Evolutionary conservation across 2,329 filamentous ascomycete species (phyloP).

Genomic region (Cytospora schulzeri): DNA sequence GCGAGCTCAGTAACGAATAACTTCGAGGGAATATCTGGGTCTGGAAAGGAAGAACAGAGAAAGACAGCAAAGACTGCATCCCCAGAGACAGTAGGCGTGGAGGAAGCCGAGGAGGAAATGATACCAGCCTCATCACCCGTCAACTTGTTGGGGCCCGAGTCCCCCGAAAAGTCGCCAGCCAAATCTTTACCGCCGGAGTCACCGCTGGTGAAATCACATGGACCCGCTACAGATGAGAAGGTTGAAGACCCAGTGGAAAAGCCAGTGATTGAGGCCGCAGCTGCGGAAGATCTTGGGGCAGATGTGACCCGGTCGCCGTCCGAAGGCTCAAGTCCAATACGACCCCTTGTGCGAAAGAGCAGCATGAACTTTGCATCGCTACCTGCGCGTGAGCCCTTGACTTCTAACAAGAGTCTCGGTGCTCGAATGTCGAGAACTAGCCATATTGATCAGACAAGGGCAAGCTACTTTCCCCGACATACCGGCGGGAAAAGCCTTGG

Average conservation of each 20-base stretch:
- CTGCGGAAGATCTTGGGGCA: conserved; percentile 35
- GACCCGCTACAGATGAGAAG: conserved; percentile 3
- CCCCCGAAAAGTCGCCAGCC: conserved; percentile 20
- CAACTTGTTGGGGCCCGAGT: conserved; percentile 16
- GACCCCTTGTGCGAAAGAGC: conserved; percentile 83
- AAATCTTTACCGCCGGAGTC: conserved; percentile 24
- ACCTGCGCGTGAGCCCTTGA: conserved; percentile 85
- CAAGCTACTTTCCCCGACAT: conserved; percentile 72
- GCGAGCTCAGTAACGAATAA: conserved; percentile 37
- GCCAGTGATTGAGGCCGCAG: conserved; percentile 25
- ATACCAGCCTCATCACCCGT: conserved; percentile 30
- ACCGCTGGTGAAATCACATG: neutral
- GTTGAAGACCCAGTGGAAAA: conserved; percentile 27
- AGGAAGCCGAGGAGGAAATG: conserved; percentile 13
- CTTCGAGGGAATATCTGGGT: conserved; percentile 44
- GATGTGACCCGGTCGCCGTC: conserved; percentile 64
- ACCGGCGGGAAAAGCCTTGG: conserved; percentile 75
- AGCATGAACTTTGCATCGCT: conserved; percentile 93
- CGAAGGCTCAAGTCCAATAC: conserved; percentile 72
- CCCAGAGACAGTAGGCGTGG: conserved; percentile 23
- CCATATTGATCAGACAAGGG: conserved; percentile 72
- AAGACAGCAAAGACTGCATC: conserved; percentile 29
- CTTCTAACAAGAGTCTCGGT: conserved; percentile 80
- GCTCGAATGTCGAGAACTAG: conserved; percentile 73
- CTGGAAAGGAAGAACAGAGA: conserved; percentile 49